Percentiles rank a stretch among this genome's conserved stretches.
Evolutionary conservation across 2,329 filamentous ascomycete genomes (phyloP).

Genomic region (Sporothrix humicola): DNA sequence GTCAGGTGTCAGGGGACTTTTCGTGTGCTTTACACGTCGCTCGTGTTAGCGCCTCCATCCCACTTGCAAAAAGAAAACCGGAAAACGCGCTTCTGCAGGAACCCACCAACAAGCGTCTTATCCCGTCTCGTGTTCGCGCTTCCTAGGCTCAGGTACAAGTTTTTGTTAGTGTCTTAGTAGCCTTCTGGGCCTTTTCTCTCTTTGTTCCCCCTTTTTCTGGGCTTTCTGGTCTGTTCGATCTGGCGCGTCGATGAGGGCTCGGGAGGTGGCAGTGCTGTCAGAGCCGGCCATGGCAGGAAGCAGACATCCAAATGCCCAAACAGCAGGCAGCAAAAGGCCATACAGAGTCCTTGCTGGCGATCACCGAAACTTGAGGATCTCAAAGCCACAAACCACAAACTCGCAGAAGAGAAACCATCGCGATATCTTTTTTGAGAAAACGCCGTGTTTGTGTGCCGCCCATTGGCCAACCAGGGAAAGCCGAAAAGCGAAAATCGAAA

Average conservation of each 20-base stretch:
- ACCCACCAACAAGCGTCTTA: slow-evolving; percentile 29
- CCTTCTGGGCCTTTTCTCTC: not conserved
- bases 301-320: not conserved
- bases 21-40: not conserved
- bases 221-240: not conserved
- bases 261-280: slow-evolving; percentile 30
- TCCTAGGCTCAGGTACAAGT: slow-evolving; percentile 2
- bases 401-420: not conserved
- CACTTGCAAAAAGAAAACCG: slow-evolving; percentile 5
- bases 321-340: not conserved
- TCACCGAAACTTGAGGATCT: too few relatives aligned
- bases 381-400: too few relatives aligned
- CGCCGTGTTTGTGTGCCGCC: not conserved
- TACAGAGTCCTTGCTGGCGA: too few relatives aligned
- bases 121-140: slow-evolving; percentile 17
- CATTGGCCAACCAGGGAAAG: slow-evolving; percentile 10
- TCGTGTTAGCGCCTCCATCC: slow-evolving; percentile 7
- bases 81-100: slow-evolving; percentile 36
- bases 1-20: not conserved
- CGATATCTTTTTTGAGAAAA: slow-evolving; percentile 5
- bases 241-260: slow-evolving; percentile 13
- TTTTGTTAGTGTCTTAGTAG: not conserved
- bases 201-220: not conserved
- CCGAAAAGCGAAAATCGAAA: slow-evolving; percentile 1
- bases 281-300: not conserved